Base-by-base conservation (phyloP, 495 filamentous ascomycete species). In the Daldinia childiae region DNA sequence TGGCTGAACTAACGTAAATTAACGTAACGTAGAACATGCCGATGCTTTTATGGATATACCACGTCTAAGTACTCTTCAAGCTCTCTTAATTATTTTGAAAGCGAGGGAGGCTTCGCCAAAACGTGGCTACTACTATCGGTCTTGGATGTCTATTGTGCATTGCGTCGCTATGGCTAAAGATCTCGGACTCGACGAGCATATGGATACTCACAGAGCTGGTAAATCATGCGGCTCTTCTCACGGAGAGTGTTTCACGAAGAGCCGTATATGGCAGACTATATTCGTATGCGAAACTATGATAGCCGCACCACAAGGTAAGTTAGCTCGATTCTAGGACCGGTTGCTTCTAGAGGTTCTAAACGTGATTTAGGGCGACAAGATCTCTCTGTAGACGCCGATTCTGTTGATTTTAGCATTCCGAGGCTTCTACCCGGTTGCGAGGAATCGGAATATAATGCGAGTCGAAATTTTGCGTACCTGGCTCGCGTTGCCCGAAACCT, bases 41-140 rank as follows among this genome's bases (percentile, higher is more conserved):
- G 92, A 97, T 79, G 95, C 91, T 65, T 99, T 98, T 74, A 94
- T 96, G 89, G 95, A 99, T 77, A 90, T 95, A 21, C 94, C 95
- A 7, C 87, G 95, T 7, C 72, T 99, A 65, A 98, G 95, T 77
- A 99, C 95, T 4, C 90, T 99, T 14, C 95, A 99, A 80, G 96
- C 93, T 1, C 81, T 97, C 62, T 82, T 98, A 57, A 88, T 99
- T 34, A 82, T 98, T 41, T 78, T 97, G 17, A 99, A 99, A 81
- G 96, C 95, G 2, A 86, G 94, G 68, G 95, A 99, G 78, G 90
- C 93, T 32, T 88, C 91, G 11, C 96, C 96, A 2, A 95, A 95
- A 77, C 90, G 93, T 73, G 95, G 95, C 1, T 99, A 99, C 78
- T 99, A 95, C 79, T 98, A 94, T 77, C 89, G 95, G 26, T 99